Evolutionary conservation across 331 rosid species (phyloP).

Genomic region (Quercus lobata): DNA sequence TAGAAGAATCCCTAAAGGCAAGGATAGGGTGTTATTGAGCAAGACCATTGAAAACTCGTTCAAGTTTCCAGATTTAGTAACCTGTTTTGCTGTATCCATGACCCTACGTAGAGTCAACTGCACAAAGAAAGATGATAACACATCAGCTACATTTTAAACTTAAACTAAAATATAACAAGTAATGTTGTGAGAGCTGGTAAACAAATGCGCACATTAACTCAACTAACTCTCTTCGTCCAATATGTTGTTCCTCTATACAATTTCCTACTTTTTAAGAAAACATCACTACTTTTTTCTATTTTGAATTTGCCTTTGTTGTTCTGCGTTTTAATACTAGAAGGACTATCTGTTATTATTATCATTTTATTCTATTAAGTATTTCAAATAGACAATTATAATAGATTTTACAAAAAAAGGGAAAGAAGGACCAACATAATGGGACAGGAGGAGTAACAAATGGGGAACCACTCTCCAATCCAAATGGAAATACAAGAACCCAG

Average conservation of each 20-base stretch:
- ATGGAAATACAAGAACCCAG: background rate
- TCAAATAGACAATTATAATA: background rate
- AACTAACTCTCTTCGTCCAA: background rate
- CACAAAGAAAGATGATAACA: slow-evolving; percentile 29
- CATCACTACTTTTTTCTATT: background rate
- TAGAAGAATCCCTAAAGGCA: slow-evolving; percentile 87
- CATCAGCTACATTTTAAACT: slow-evolving; percentile 15
- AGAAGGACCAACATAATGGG: background rate
- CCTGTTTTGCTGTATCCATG: slow-evolving; percentile 97
- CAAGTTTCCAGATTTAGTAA: slow-evolving; percentile 80
- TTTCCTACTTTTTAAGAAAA: background rate
- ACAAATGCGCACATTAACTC: background rate
- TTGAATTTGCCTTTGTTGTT: background rate
- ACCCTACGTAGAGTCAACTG: slow-evolving; percentile 92
- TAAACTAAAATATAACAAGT: slow-evolving; percentile 9
- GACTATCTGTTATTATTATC: too few species aligned
- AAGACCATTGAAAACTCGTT: slow-evolving; percentile 98
- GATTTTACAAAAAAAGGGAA: background rate
- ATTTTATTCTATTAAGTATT: too few species aligned
- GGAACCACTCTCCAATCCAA: background rate
- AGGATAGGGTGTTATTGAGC: slow-evolving; percentile 91
- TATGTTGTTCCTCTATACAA: background rate
- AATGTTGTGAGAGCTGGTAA: background rate
- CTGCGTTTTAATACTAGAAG: background rate
- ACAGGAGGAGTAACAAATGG: background rate